Base-by-base conservation (phyloP, 148 eudicot species). In the Hydrangea macrophylla region DNA sequence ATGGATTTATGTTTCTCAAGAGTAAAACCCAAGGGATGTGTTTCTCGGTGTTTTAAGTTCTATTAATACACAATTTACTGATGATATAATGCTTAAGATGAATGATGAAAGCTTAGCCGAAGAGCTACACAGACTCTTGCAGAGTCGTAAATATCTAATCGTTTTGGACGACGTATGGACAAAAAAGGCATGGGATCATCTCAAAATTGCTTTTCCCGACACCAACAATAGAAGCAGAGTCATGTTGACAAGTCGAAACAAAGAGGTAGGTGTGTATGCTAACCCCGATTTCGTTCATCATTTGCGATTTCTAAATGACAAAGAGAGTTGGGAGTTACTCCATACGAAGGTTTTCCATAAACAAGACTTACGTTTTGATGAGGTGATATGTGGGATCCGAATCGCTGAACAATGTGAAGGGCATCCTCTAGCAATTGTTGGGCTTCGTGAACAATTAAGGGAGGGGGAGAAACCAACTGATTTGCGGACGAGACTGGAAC, bases 1-100 rank as follows among this genome's bases (percentile, higher is more conserved):
- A 2, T 82, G 79, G 78, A 77, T 70, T 28, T 71, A 39, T 22
- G 80, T 78, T 12, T 82, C 82, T 33, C 75, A 78, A 37, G 71
- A 68, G 20, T 75, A 71, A 40, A 64, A 67, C 37, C 60, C 75
- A 5, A 64, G 23, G 27, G 72, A 82, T 57, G 69, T 78, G 31
- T 24, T 75, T 32, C 72, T 69, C 36, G 17, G 10, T 10, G 65
- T 78, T 39, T 55, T 73, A 8, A 58, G 55, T 12, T 28, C 20
- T 13, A 24, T 66, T 24, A 20, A n/a, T n/a, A n/a, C n/a, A n/a
- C 69, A 23, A 11, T 44, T n/a, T 5, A 62, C 30, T 7, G 53
- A 65, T 1, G 44, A 32, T 1, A 7, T n/a, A n/a, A n/a, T 58
- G 0, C 17, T 56, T 13, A 45, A 63, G 20, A 26, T 70, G 63